Evolutionary conservation across 106 monocot species (phyloP).

Genomic region (Dioscorea zingiberensis): DNA sequence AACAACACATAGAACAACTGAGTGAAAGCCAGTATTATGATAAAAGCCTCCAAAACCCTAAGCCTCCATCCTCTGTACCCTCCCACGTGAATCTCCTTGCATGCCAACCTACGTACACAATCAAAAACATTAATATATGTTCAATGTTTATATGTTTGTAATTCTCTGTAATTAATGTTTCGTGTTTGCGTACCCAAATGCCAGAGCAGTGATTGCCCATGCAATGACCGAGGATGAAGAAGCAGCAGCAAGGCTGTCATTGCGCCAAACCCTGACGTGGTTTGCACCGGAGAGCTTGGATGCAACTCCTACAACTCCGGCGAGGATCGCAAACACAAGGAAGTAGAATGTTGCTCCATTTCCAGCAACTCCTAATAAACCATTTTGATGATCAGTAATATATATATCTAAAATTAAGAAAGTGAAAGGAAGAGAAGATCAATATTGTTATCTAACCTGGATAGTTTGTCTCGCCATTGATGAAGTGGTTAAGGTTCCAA

Average conservation of each 20-base stretch:
- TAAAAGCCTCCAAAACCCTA: constrained; percentile 52
- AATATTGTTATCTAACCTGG: constrained; percentile 22
- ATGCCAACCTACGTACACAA: constrained; percentile 35
- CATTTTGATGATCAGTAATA: not conserved
- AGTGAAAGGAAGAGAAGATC: not conserved
- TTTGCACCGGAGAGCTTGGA: constrained; percentile 75
- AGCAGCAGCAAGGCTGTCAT: constrained; percentile 49
- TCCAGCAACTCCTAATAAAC: constrained; percentile 35
- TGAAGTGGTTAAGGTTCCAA: constrained; percentile 61
- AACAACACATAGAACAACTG: constrained; percentile 62
- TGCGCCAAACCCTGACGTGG: constrained; percentile 61
- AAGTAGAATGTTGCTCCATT: constrained; percentile 90
- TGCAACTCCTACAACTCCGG: constrained; percentile 65
- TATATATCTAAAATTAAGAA: not conserved
- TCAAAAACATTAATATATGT: too few species aligned
- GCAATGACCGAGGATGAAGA: constrained; percentile 44
- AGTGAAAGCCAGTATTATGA: constrained; percentile 57
- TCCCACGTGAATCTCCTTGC: constrained; percentile 76
- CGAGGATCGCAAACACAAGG: constrained; percentile 70
- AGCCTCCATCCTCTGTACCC: constrained; percentile 70
- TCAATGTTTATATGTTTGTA: too few species aligned
- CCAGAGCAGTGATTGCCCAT: constrained; percentile 69
- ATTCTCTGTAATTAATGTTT: not conserved
- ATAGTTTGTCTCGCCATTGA: constrained; percentile 47
- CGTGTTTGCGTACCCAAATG: constrained; percentile 40